Evolutionary conservation across 192 early-diverging fungal species (phyloP), one percentile per base, ranked within the genome.

Genomic region (Podila horticola): DNA sequence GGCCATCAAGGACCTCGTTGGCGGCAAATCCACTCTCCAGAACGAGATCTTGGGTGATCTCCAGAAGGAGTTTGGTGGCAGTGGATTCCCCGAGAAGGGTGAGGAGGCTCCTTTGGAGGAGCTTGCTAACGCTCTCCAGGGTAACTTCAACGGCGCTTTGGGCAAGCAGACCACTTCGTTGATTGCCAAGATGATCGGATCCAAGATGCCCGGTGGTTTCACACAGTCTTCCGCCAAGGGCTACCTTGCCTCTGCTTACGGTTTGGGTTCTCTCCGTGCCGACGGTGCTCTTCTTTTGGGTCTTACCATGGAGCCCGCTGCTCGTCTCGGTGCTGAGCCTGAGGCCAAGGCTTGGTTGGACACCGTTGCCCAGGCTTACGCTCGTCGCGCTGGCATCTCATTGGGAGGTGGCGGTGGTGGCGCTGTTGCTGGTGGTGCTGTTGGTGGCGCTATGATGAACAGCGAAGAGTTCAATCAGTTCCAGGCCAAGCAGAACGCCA

Each of bases 41-140:
- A 98, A 98, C 87, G 97, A 98, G 75, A 95, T 98, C 41, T 86
- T 97, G 66, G 97, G 97, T 82, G 97, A 98, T 79, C 82, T 98
- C 48, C 94, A 93, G 66, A 96, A 95, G 74, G 97, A 98, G 84
- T 97, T 97, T 85, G 77, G 77, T 15, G 90, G 90, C 58, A 90
- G 87, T 63, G 89, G 86, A 62, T 85, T 94, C 50, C 93, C 95
- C 34, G 97, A 98, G 66, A 97, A 96, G 85, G 88, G 95, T 66
- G 97, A 98, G 73, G 97, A 98, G 83, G 87, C 92, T 31, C 94
- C 95, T 15, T 85, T 98, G 48, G 84, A 86, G 57, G 97, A 98
- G 76, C 91, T 98, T 28, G 90, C 90, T 31, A 84, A 88, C 30
- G 83, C 87, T 12, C 83, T 98, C 48, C 83, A 88, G 48, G 84